A percentile compares a stretch with the other conserved stretches of the same genome.
phyloP scores from a whole-genome alignment of 495 filamentous ascomycete genomes.

The Penicillium samsonianum region DNA sequence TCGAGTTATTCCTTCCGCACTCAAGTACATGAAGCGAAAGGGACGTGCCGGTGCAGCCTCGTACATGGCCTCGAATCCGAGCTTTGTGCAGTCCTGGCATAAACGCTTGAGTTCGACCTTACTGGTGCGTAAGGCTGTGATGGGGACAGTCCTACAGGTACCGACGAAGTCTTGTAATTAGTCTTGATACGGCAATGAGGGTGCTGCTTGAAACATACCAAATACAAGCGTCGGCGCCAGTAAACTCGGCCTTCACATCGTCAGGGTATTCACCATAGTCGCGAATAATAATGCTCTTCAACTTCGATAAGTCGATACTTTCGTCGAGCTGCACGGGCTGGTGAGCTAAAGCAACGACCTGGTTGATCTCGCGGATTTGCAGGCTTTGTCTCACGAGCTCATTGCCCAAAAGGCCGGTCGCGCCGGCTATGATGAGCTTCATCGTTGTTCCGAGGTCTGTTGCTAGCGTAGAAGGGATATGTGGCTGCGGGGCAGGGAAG shows the following conservation, averaged over 20 bases:
- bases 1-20: slow-evolving; percentile 38
- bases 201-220: slow-evolving; percentile 35
- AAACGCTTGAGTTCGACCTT: slow-evolving; percentile 42
- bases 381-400: slow-evolving; percentile 50
- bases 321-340: slow-evolving; percentile 33
- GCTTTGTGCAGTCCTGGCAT: slow-evolving; percentile 44
- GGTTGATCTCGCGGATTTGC: slow-evolving; percentile 36
- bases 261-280: slow-evolving; percentile 48
- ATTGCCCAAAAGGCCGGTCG: slow-evolving; percentile 48
- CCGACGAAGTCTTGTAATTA: neutral
- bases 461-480: neutral
- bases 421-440: slow-evolving; percentile 56
- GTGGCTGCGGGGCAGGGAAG: neutral
- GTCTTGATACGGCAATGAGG: neutral
- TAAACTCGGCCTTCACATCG: slow-evolving; percentile 38
- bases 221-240: slow-evolving; percentile 53
- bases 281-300: slow-evolving; percentile 39
- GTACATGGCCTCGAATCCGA: slow-evolving; percentile 42
- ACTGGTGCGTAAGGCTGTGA: slow-evolving; percentile 39
- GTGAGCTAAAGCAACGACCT: slow-evolving; percentile 45
- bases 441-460: slow-evolving; percentile 23
- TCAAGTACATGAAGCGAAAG: slow-evolving; percentile 50
- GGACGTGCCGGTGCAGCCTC: slow-evolving; percentile 17
- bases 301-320: slow-evolving; percentile 34
- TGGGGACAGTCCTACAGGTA: slow-evolving; percentile 31